Conservation (phyloP, 768 basidiomycete genomes). For the Erythrobasidium yunnanense region DNA sequence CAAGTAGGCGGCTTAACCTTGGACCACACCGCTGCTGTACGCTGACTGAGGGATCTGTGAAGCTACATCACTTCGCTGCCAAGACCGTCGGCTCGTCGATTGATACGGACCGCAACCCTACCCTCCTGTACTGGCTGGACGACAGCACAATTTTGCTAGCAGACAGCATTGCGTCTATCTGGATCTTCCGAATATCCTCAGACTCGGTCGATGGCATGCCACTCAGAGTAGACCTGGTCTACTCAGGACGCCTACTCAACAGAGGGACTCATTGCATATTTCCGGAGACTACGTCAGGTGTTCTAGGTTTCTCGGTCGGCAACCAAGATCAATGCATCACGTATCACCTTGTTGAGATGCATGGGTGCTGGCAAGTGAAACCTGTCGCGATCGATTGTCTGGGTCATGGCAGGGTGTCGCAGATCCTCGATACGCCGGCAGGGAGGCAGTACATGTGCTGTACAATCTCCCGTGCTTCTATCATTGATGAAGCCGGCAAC, state of each 20-base stretch:
- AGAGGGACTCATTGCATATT: neutral
- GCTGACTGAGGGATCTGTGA: neutral
- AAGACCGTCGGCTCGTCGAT: neutral
- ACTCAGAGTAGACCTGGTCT: neutral
- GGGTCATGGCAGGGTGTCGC: neutral
- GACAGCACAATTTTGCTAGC: neutral
- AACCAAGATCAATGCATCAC: neutral
- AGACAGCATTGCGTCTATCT: neutral
- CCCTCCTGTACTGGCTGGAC: neutral
- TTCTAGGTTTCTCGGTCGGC: neutral
- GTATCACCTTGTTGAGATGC: neutral
- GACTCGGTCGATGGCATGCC: neutral
- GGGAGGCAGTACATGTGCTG: neutral
- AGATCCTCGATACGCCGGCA: neutral
- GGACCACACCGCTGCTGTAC: neutral
- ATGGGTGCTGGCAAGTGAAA: neutral
- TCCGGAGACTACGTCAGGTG: neutral
- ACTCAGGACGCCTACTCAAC: neutral
- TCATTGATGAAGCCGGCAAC: neutral
- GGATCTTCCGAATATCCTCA: neutral
- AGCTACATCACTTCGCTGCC: neutral
- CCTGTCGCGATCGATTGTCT: neutral
- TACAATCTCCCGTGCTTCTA: neutral
- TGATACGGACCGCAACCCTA: neutral
- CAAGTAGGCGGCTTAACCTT: neutral